Evolutionary conservation across 345 rosid species (phyloP), one percentile per base, ranked within the genome.

Genomic region (Salix koriyanagi): DNA sequence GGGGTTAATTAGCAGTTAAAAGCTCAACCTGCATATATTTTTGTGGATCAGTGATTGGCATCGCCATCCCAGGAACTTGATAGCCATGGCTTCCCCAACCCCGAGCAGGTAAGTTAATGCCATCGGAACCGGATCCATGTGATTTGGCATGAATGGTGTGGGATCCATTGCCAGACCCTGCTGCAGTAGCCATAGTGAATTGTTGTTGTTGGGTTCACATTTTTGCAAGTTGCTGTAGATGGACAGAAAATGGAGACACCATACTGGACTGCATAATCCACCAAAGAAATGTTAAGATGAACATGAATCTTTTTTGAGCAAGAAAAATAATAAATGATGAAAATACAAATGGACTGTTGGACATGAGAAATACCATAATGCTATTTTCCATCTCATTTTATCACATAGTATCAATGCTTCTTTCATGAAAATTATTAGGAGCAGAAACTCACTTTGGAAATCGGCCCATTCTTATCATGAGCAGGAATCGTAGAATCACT

Each of bases 221-320:
- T 41, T 41, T 41, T 42, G 90, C 91, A 71, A 91, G 84, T 82
- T 91, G 97, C 75, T 92, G 97, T 68, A 91, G 99, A 79, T 89
- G 96, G 25, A 25, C 25, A 25, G 25, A 25, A 25, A 25, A 25
- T 25, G 25, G 25, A 25, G 25, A 25, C 25, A 25, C 25, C 25
- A 25, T 25, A 25, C 25, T 89, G 96, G 97, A 82, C 98, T 93
- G 91, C 74, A 79, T 77, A 44, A 80, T 82, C 50, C 41, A 79
- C 39, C 30, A 32, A 44, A 5, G 16, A 44, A 44, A 44, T 44
- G 50, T 3, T 44, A 44, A 44, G 50, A 44, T 44, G 50, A 44
- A 44, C 16, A 44, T 44, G 50, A 44, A 13, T 44, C 50, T 44
- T 14, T 44, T 44, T 44, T 44, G 16, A 44, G 50, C 16, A 13